Percentiles rank a stretch among this genome's conserved stretches.
phyloP scores from a whole-genome alignment of 176 grass and related monocot genomes.

The Ampelocalamus luodianensis region DNA sequence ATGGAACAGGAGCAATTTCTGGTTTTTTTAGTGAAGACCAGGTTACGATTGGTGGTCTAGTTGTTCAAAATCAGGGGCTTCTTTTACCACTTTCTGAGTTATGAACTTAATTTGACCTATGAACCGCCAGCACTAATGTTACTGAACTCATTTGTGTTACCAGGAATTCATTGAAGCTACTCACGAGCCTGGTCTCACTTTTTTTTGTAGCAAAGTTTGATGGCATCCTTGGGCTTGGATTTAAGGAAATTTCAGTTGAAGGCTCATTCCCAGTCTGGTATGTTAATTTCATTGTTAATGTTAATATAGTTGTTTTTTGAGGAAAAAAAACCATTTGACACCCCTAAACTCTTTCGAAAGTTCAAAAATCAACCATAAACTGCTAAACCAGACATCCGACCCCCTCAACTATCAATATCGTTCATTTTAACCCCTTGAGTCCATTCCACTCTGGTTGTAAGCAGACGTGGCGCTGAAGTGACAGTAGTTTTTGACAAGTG shows the following conservation, averaged over 20 bases:
- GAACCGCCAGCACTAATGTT: background rate
- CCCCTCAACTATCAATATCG: too few species aligned
- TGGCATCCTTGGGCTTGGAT: slow-evolving; percentile 94
- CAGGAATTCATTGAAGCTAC: slow-evolving; percentile 98
- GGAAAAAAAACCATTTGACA: too few species aligned
- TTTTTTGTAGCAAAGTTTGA: slow-evolving; percentile 84
- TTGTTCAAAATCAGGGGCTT: slow-evolving; percentile 73
- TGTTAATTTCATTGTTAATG: background rate
- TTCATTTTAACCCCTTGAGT: too few species aligned
- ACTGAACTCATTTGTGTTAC: slow-evolving; percentile 40
- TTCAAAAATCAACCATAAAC: too few species aligned
- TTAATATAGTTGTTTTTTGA: background rate
- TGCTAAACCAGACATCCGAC: too few species aligned
- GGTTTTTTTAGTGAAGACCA: slow-evolving; percentile 86
- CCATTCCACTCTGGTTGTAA: too few species aligned
- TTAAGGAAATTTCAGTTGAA: slow-evolving; percentile 92
- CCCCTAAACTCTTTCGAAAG: too few species aligned
- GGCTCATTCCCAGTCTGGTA: slow-evolving; percentile 82
- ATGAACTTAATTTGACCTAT: background rate
- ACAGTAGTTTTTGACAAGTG: too few species aligned
- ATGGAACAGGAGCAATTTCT: slow-evolving; percentile 71
- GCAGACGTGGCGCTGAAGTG: too few species aligned
- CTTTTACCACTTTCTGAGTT: slow-evolving; percentile 1
- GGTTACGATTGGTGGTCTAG: slow-evolving; percentile 65
- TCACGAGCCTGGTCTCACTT: slow-evolving; percentile 72